Conservation (phyloP, 2,329 filamentous ascomycete genomes). For the Exophiala oligosperma region DNA sequence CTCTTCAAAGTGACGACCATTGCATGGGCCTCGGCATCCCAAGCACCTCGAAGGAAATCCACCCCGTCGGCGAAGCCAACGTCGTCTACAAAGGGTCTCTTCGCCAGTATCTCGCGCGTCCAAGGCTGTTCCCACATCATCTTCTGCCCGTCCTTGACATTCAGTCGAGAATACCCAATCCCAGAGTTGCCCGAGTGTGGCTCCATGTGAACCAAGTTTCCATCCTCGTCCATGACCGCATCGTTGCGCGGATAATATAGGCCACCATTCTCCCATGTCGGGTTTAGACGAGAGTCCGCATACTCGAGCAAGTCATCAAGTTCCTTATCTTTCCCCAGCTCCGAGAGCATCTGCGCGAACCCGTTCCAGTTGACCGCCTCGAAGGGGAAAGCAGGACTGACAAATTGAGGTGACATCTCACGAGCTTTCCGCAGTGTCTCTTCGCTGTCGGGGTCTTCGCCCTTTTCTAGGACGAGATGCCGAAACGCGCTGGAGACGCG, state of each 20-base stretch:
- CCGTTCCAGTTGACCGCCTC: conserved; percentile 33
- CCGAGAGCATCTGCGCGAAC: conserved; percentile 36
- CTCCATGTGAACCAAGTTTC: conserved; percentile 15
- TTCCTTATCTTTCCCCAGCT: conserved; percentile 15
- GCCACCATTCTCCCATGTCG: conserved; percentile 21
- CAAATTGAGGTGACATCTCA: not conserved
- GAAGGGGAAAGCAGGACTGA: conserved; percentile 8
- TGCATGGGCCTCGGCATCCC: conserved; percentile 12
- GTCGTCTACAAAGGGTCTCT: conserved; percentile 18
- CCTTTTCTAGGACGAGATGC: not conserved
- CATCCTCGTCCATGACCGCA: conserved; percentile 9
- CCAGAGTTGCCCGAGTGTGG: conserved; percentile 21
- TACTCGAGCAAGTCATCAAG: conserved; percentile 17
- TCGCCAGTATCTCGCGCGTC: conserved; percentile 7
- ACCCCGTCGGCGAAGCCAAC: conserved; percentile 16
- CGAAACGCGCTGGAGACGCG: conserved; percentile 22
- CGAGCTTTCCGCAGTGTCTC: conserved; percentile 8
- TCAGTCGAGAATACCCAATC: conserved; percentile 22
- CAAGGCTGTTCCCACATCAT: conserved; percentile 23
- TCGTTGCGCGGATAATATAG: conserved; percentile 24
- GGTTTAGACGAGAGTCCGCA: conserved; percentile 15
- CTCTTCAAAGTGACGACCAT: conserved; percentile 16
- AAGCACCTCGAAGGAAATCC: conserved; percentile 17
- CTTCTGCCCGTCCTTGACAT: conserved; percentile 20
- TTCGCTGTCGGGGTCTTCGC: not conserved